Evolutionary conservation across 2,329 filamentous ascomycete species (phyloP).

Genomic region (Seiridium unicorne): DNA sequence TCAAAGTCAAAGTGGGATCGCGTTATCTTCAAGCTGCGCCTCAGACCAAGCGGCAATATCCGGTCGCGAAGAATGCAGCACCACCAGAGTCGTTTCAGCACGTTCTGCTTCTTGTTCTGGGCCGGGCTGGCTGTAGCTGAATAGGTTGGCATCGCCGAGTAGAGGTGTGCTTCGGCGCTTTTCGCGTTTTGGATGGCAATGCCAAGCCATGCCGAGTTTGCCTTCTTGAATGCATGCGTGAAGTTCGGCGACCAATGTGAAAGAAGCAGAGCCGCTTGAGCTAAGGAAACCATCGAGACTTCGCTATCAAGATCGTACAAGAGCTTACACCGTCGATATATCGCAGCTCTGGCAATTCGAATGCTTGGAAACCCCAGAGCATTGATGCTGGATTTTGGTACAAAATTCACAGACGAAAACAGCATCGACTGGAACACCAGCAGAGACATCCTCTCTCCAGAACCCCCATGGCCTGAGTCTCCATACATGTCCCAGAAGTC

Average conservation of each 20-base stretch:
- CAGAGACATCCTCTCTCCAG: constrained; percentile 34
- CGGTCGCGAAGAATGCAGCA: constrained; percentile 52
- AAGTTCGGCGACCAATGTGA: constrained; percentile 37
- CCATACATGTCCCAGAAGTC: constrained; percentile 47
- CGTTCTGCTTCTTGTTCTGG: constrained; percentile 34
- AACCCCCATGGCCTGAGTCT: constrained; percentile 16
- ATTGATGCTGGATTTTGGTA: constrained; percentile 36
- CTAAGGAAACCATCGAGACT: constrained; percentile 35
- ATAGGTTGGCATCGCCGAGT: constrained; percentile 31
- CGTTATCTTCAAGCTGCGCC: constrained; percentile 49
- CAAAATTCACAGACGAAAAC: constrained; percentile 42
- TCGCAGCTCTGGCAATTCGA: constrained; percentile 39
- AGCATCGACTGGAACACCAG: constrained; percentile 45
- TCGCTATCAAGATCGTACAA: constrained; percentile 45
- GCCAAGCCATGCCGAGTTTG: constrained; percentile 48
- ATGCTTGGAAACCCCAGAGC: constrained; percentile 40
- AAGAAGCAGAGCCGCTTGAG: constrained; percentile 41
- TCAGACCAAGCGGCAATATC: constrained; percentile 46
- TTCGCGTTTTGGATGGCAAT: constrained; percentile 49
- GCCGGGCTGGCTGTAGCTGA: constrained; percentile 26
- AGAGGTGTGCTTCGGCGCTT: constrained; percentile 41
- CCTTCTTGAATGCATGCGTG: constrained; percentile 31
- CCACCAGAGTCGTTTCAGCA: constrained; percentile 53
- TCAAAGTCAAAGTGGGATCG: constrained; percentile 44
- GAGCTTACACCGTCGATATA: constrained; percentile 40